A percentile compares a stretch with the other conserved stretches of the same genome.
Evolutionary conservation across 441 rosid species (phyloP).

Genomic region (Geranium incanum): DNA sequence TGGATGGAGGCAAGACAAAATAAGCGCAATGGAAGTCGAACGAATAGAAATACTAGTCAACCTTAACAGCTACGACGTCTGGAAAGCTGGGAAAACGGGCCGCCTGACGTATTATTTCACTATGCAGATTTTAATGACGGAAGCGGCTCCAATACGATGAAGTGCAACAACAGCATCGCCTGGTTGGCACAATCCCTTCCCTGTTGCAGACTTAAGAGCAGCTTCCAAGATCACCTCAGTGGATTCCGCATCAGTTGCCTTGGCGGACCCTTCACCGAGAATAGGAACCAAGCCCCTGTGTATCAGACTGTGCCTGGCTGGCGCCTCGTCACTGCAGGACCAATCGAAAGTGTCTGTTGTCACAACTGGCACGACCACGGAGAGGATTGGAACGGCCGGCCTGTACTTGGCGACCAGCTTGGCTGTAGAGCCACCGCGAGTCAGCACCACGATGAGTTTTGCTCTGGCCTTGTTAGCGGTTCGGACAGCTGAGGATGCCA

Average conservation of each 20-base stretch:
- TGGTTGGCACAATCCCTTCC: slow-evolving; percentile 52
- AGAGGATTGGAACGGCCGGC: slow-evolving; percentile 77
- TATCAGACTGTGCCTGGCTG: slow-evolving; percentile 85
- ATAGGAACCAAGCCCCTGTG: slow-evolving; percentile 70
- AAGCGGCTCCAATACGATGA: slow-evolving; percentile 76
- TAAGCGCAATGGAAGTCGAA: slow-evolving; percentile 7
- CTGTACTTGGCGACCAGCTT: slow-evolving; percentile 91
- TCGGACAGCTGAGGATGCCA: slow-evolving; percentile 90
- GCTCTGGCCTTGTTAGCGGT: slow-evolving; percentile 78
- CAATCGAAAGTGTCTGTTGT: slow-evolving; percentile 78
- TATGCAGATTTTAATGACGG: slow-evolving; percentile 73
- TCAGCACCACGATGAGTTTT: slow-evolving; percentile 67
- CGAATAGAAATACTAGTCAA: slow-evolving; percentile 4
- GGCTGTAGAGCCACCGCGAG: slow-evolving; percentile 92
- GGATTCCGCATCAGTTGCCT: slow-evolving; percentile 76
- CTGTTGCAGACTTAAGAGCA: slow-evolving; percentile 58
- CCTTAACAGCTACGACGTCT: neutral
- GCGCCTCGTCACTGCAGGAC: slow-evolving; percentile 82
- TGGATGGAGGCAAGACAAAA: slow-evolving; percentile 10
- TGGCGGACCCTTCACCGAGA: slow-evolving; percentile 74
- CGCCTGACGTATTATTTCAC: slow-evolving; percentile 40
- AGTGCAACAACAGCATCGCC: slow-evolving; percentile 85
- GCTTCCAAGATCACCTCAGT: slow-evolving; percentile 77
- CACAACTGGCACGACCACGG: slow-evolving; percentile 79
- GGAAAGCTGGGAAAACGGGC: neutral